phyloP scores from a whole-genome alignment of 345 rosid species.

The Kandelia obovata region DNA sequence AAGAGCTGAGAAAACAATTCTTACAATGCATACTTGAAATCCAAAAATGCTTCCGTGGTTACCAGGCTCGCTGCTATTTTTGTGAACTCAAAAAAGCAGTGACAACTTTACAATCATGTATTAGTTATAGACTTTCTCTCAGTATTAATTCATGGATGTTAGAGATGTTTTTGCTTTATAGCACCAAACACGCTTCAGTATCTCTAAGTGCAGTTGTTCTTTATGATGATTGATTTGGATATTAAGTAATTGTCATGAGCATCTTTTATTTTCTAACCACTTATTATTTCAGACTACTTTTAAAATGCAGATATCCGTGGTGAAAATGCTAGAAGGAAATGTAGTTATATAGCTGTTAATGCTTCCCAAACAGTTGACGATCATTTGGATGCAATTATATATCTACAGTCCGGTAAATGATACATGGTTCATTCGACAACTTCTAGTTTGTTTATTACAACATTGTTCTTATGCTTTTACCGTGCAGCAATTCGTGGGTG shows the following conservation, averaged over 20 bases:
- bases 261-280: not conserved
- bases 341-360: constrained; percentile 23
- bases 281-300: constrained; percentile 13
- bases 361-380: constrained; percentile 32
- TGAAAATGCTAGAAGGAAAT: constrained; percentile 51
- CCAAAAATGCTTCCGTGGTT: constrained; percentile 71
- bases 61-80: constrained; percentile 47
- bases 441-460: constrained; percentile 6
- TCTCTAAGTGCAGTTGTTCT: constrained; percentile 3
- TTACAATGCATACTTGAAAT: constrained; percentile 53
- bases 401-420: constrained; percentile 72
- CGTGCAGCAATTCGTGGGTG: constrained; percentile 78
- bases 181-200: not conserved
- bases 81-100: constrained; percentile 51
- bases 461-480: constrained; percentile 10
- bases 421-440: constrained; percentile 6
- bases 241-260: not conserved
- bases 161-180: not conserved
- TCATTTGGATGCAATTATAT: constrained; percentile 47
- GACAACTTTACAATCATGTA: constrained; percentile 73
- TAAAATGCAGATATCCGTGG: constrained; percentile 57
- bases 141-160: not conserved
- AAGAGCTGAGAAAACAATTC: constrained; percentile 58
- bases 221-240: constrained; percentile 8
- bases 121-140: not conserved